A percentile compares a stretch with the other conserved stretches of the same genome.
Conservation (phyloP, 345 rosid species). For the Leavenworthia alabamica region DNA sequence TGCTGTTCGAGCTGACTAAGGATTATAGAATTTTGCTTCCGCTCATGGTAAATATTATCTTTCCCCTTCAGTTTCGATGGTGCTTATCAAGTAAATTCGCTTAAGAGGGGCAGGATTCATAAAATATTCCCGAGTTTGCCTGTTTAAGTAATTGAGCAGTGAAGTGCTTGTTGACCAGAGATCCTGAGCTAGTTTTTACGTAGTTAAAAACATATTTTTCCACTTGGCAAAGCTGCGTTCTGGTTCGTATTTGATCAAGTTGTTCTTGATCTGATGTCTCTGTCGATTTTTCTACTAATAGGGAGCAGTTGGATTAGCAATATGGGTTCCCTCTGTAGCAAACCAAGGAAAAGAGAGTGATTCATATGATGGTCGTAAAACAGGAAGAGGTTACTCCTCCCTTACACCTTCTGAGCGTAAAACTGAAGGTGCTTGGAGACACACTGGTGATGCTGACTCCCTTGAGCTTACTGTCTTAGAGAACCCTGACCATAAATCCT, state of each 20-base stretch:
- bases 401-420: conserved; percentile 50
- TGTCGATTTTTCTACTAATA: conserved; percentile 26
- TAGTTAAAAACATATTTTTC: not conserved
- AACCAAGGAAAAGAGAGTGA: conserved; percentile 78
- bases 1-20: conserved; percentile 88
- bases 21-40: conserved; percentile 97
- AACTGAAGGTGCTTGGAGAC: conserved; percentile 40
- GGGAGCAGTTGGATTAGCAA: conserved; percentile 99
- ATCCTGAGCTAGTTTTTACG: not conserved
- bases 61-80: not conserved
- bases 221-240: not conserved
- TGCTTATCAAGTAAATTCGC: not conserved
- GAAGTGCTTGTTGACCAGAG: not conserved
- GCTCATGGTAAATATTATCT: conserved; percentile 62
- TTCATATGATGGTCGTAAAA: conserved; percentile 43
- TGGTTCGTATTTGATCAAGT: not conserved
- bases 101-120: not conserved
- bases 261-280: conserved; percentile 4
- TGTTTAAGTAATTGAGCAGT: not conserved
- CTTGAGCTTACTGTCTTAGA: conserved; percentile 58
- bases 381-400: conserved; percentile 66
- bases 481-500: conserved; percentile 43
- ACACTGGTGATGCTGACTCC: conserved; percentile 37
- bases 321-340: conserved; percentile 97
- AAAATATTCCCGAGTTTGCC: not conserved